Base-by-base conservation (phyloP, 371 early-diverging fungal species). In the Haplosporangium sp. region DNA sequence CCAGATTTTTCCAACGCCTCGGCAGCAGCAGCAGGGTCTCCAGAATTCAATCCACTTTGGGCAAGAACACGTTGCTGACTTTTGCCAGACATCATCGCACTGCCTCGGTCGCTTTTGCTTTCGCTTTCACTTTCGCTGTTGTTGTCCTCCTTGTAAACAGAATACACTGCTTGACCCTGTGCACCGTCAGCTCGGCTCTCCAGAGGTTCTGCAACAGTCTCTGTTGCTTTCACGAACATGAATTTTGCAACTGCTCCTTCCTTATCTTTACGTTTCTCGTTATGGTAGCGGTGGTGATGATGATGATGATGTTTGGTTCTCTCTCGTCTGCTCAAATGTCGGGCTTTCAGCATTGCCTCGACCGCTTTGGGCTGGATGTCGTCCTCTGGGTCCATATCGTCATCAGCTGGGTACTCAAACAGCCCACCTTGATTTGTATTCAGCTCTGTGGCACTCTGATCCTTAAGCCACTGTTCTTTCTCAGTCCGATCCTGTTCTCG, bases 261-360 rank as follows among this genome's bases (percentile, higher is more conserved):
- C n/a, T n/a, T n/a, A 38, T 59, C 61, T 11, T 14, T 16, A 55
- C 67, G 58, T 53, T 67, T 67, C 36, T 59, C 55, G 2, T 50
- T n/a, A 29, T 60, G 61, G 37, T 62, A 60, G 13, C 52, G 52
- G 43, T 59, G 63, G 43, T 58, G 46, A 11, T 62, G 63, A 45
- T 73, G 73, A n/a, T 73, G 67, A 7, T 73, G 73, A 6, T 67
- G 64, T 45, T 70, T 63, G 21, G 40, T 47, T 57, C 73, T 61
- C 7, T 67, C 67, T n/a, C 74, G 60, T 47, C 74, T 52, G 53
- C 64, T 63, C 48, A 74, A 18, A 18, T 59, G 64, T 36, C 59
- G 64, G 0, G 55, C 60, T n/a, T 74, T 40, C 20, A 74, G 21
- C 3, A 69, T 59, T 11, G 37, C 43, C 36, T 54, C 38, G 5